A percentile compares a stretch with the other conserved stretches of the same genome.
phyloP scores from a whole-genome alignment of 371 early-diverging fungal species.

The Actinomortierella ambigua region DNA sequence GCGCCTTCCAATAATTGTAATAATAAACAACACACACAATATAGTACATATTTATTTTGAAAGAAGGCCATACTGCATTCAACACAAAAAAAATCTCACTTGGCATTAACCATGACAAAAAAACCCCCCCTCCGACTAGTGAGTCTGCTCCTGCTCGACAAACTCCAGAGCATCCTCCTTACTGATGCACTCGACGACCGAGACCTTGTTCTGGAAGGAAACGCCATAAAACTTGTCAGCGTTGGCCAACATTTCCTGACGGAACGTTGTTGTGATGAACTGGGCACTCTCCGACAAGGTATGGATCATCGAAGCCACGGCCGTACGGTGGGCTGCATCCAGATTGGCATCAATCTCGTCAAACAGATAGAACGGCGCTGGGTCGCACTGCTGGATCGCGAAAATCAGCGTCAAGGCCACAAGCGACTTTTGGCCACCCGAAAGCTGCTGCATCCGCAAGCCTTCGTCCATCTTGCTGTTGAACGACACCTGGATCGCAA shows the following conservation, averaged over 20 bases:
- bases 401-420: constrained; percentile 98
- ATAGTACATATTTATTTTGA: too few relatives aligned
- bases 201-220: constrained; percentile 88
- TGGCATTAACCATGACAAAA: too few relatives aligned
- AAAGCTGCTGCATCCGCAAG: constrained; percentile 93
- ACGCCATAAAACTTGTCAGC: constrained; percentile 98
- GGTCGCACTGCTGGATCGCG: constrained; percentile 98
- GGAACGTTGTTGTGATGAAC: constrained; percentile 98
- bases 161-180: constrained; percentile 74
- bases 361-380: constrained; percentile 99
- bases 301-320: constrained; percentile 95
- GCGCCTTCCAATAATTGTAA: too few relatives aligned
- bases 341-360: constrained; percentile 99
- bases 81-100: too few relatives aligned
- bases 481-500: constrained; percentile 91
- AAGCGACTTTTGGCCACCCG: constrained; percentile 99
- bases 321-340: constrained; percentile 94
- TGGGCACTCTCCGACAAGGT: constrained; percentile 87
- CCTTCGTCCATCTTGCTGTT: constrained; percentile 89
- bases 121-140: constrained; percentile 8
- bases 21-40: too few relatives aligned
- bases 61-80: too few relatives aligned
- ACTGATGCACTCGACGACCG: constrained; percentile 68
- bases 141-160: constrained; percentile 62
- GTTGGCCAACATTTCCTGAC: constrained; percentile 90